phyloP scores from a whole-genome alignment of 1,139 yeast species.

The Scheffersomyces segobiensis region DNA sequence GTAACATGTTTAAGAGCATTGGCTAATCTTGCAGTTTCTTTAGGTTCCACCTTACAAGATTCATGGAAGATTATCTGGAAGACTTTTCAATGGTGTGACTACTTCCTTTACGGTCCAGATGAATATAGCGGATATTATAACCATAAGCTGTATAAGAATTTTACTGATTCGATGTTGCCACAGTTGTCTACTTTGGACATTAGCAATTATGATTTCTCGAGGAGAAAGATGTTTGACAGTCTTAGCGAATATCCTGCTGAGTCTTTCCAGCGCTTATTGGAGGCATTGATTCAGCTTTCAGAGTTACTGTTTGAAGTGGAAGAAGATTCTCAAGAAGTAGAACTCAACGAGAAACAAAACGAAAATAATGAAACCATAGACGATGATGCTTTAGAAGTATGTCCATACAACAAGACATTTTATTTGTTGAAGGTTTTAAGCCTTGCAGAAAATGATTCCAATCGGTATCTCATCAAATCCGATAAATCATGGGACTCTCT shows the following conservation, averaged over 20 bases:
- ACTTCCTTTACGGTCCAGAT: conserved; percentile 64
- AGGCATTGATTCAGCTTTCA: conserved; percentile 47
- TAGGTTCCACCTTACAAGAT: conserved; percentile 67
- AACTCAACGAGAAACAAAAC: not conserved
- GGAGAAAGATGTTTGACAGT: conserved; percentile 62
- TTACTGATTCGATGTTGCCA: conserved; percentile 22
- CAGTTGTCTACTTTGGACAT: conserved; percentile 46
- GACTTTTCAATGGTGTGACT: conserved; percentile 75
- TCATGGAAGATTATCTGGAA: conserved; percentile 73
- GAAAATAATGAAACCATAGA: not conserved
- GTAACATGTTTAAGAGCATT: conserved; percentile 78
- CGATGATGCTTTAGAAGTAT: conserved; percentile 16
- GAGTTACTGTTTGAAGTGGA: conserved; percentile 16
- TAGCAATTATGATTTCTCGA: conserved; percentile 52
- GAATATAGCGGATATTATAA: conserved; percentile 28
- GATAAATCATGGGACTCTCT: conserved; percentile 49
- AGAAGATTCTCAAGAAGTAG: conserved; percentile 1
- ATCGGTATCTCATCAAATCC: conserved; percentile 44
- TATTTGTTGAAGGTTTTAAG: conserved; percentile 42
- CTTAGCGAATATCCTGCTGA: conserved; percentile 52
- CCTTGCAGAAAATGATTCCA: conserved; percentile 50
- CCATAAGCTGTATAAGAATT: conserved; percentile 17
- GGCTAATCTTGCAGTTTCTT: conserved; percentile 69
- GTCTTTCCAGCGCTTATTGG: conserved; percentile 49
- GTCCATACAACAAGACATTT: conserved; percentile 45